Evolutionary conservation across 2,329 filamentous ascomycete species (phyloP), one percentile per base, ranked within the genome.

Genomic region (Colletotrichum sp.): DNA sequence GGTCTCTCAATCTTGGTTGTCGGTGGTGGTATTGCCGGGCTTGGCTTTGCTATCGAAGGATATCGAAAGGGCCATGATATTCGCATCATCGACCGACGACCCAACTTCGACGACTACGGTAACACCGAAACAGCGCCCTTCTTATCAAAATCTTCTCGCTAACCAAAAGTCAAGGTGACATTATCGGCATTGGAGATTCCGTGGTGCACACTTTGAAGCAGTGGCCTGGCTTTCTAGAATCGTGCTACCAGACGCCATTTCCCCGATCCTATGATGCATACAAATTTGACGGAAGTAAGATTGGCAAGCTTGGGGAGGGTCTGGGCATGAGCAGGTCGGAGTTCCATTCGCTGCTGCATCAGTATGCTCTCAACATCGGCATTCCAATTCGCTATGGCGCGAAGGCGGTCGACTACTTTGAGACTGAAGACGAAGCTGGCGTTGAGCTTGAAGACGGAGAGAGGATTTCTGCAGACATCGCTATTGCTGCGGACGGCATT

Each of bases 31-130:
- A 67, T 67, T n/a, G 76, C 39, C 21, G 77, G 77, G 2, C 48
- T 78, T 1, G 32, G 43, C 28, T 72, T 74, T 30, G 77, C 77
- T 6, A 77, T 77, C 18, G 77, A 78, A 43, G 70, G 66, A 34
- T 36, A 78, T 34, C 74, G 59, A 13, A 74, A 77, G 28, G 74
- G 71, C 0, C 67, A 75, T 28, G n/a, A 67, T n/a, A 74, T 74
- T 15, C 39, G 39, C 4, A 59, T 77, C 2, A 24, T 77, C 59
- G 71, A 77, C 16, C 39, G 71, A 24, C 71, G 71, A 57, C 18
- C 64, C 6, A 28, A 77, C 48, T 52, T 66, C 21, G 32, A 70
- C 36, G 60, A 71, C 30, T 74, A 67, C 13, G 59, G 64, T 66
- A 28, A 52, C 3, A 48, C 16, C 18, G 12, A 18, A 34, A 48